These are phyloP conservation scores for Podaxis mareebaensis DNA, from an alignment of 768 basidiomycete species.

Conservation along the genomic window DNA sequence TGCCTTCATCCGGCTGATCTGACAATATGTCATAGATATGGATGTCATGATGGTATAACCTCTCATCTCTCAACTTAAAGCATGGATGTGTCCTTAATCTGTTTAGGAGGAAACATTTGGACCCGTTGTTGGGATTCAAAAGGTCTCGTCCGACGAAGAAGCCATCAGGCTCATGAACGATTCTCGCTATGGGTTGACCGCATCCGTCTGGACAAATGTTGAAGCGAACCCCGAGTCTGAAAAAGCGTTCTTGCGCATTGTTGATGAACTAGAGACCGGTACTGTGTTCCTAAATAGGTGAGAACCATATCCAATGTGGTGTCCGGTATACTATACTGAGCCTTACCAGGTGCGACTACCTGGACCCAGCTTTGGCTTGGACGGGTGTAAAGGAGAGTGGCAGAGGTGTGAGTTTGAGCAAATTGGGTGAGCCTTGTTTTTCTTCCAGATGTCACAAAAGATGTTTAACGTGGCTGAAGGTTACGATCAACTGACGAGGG, in stretches of 20 bases:
- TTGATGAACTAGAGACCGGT: slow-evolving; percentile 77
- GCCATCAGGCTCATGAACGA: slow-evolving; percentile 95
- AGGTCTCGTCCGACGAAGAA: slow-evolving; percentile 84
- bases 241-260: slow-evolving; percentile 64
- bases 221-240: slow-evolving; percentile 61
- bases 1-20: not conserved
- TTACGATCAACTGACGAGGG: slow-evolving; percentile 81
- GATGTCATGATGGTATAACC: slow-evolving; percentile 80
- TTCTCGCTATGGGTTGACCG: slow-evolving; percentile 92
- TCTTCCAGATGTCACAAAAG: not conserved
- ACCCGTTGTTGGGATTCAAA: slow-evolving; percentile 90
- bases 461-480: slow-evolving; percentile 43
- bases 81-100: not conserved
- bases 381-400: slow-evolving; percentile 94
- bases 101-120: slow-evolving; percentile 87
- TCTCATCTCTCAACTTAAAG: slow-evolving; percentile 8
- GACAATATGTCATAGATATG: slow-evolving; percentile 57
- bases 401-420: slow-evolving; percentile 85
- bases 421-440: slow-evolving; percentile 63
- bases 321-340: not conserved
- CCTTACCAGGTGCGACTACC: slow-evolving; percentile 68
- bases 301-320: not conserved
- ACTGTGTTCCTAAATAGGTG: slow-evolving; percentile 93
- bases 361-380: slow-evolving; percentile 95
- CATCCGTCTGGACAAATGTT: slow-evolving; percentile 89